A percentile compares a stretch with the other conserved stretches of the same genome.
Conservation (phyloP, 345 rosid genomes). For the Arabis hirsuta region DNA sequence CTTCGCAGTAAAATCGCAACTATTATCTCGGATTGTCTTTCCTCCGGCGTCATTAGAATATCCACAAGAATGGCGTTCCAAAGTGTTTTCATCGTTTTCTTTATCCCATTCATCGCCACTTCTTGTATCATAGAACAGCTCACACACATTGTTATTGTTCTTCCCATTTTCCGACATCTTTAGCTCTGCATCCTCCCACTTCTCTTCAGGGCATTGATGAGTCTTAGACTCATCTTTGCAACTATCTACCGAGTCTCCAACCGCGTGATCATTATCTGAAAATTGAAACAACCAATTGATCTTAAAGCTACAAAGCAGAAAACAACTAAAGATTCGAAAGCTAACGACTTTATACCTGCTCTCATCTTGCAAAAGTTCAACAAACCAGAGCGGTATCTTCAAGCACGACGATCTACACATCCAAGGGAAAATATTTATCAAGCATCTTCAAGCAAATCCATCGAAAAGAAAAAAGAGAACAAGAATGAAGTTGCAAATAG, state of each 20-base stretch:
- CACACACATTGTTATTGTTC: conserved; percentile 12
- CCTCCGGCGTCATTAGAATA: conserved; percentile 1
- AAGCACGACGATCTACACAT: conserved; percentile 34
- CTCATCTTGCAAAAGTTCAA: conserved; percentile 58
- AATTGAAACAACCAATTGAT: not conserved
- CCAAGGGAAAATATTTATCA: conserved; percentile 9
- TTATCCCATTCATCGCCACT: conserved; percentile 36
- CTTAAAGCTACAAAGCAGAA: conserved; percentile 4
- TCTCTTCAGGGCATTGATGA: conserved; percentile 46
- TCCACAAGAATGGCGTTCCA: conserved; percentile 20
- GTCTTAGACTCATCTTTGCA: conserved; percentile 45
- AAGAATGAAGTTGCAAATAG: conserved; percentile 20
- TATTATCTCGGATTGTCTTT: not conserved
- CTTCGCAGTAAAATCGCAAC: conserved; percentile 27
- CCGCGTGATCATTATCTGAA: conserved; percentile 59
- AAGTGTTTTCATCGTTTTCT: conserved; percentile 23
- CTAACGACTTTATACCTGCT: conserved; percentile 49
- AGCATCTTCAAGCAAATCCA: not conserved
- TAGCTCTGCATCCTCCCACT: conserved; percentile 42
- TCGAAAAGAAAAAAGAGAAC: conserved; percentile 9
- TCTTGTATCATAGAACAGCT: conserved; percentile 43
- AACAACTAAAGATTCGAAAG: not conserved
- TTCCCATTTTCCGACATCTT: conserved; percentile 43
- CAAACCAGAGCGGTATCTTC: conserved; percentile 45
- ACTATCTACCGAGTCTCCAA: conserved; percentile 47